Base-by-base conservation (phyloP, 345 rosid genomes). In the Brassica rapa region DNA sequence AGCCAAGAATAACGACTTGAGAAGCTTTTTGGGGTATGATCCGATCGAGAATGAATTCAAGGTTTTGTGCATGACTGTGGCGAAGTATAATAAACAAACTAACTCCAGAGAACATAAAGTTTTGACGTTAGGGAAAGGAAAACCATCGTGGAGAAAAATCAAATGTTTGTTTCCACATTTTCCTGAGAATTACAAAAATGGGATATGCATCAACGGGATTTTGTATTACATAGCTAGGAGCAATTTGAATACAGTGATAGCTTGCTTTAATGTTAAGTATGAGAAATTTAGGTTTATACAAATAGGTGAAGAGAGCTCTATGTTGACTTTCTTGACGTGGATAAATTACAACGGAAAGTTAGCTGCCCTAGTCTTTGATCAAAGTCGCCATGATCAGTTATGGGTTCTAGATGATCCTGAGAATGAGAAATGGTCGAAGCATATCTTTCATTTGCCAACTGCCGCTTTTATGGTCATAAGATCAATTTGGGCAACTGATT, bases 321-420 rank as follows among this genome's bases (percentile, higher is more conserved):
- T 1, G 0, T 60, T 5, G 1, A 25, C 2, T 61, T 12, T 60
- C 16, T 11, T 60, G 33, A 11, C 19, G 62, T 3, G 27, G 8
- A 27, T 68, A 27, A 68, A 55, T 66, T 59, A 71, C 35, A 71
- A 71, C 56, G 66, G 75, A 59, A 71, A 71, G 21, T 25, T 71
- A 57, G 65, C 65, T 71, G 21, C 4, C 9, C 0, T 23, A 23
- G 5, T 71, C 55, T 2, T 2, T 35, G 30, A 1, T 37, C 3
- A 8, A 14, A 1, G 0, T 7, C 0, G 1, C 16, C 1, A 0
- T 14, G 6, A 5, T n/a, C 8, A 39, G 37, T 1, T 71, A 37
- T 71, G 75, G 75, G 24, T 57, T 37, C 55, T 37, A 2, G 56
- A 71, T 24, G 66, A 60, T 6, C 5, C 15, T 21, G 19, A 59